Evolutionary conservation across 2,329 filamentous ascomycete genomes (phyloP), one percentile per base, ranked within the genome.

Genomic region (Colletotrichum nymphaeae): DNA sequence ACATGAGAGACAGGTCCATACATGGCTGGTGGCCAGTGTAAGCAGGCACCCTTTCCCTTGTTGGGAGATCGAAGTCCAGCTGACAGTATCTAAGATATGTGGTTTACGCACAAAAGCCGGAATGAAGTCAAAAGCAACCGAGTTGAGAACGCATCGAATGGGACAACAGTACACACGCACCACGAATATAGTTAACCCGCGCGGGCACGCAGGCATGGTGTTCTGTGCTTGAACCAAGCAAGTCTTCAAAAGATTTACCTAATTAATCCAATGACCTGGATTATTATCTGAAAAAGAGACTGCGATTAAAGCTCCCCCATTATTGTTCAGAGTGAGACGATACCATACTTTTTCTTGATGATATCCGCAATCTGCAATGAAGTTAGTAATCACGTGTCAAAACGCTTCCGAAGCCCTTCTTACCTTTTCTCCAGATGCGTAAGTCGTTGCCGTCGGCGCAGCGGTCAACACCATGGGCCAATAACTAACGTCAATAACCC

Each of bases 21-120:
- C 84, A 86, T 55, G 78, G 79, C 0, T 85, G 81, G 75, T 84
- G 83, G 79, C 81, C 82, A 11, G 78, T 84, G 81, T 84, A 73
- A 80, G 82, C 69, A 1, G 8, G 7, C 7, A 0, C 9, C 9
- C n/a, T n/a, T 16, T 19, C n/a, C 9, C 5, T 30, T 22, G 7
- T 30, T 19, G 3, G 2, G 8, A 24, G 7, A 2, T 4, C 2
- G 11, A 5, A 24, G 8, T 11, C 11, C 0, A 5, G 12, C 53
- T 46, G 3, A 67, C 22, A 5, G 1, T 4, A 26, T 7, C 1
- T 7, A 32, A 67, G 65, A 32, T 67, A 67, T 11, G 53, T 67
- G 5, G 32, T 67, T 12, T 67, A 67, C 26, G 65, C n/a, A n/a
- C 65, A 67, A 26, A 67, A 67, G 28, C 65, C 65, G 30, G 14